A percentile compares a stretch with the other conserved stretches of the same genome.
phyloP scores from a whole-genome alignment of 2,329 filamentous ascomycete genomes.

The Arthroderma uncinatum region DNA sequence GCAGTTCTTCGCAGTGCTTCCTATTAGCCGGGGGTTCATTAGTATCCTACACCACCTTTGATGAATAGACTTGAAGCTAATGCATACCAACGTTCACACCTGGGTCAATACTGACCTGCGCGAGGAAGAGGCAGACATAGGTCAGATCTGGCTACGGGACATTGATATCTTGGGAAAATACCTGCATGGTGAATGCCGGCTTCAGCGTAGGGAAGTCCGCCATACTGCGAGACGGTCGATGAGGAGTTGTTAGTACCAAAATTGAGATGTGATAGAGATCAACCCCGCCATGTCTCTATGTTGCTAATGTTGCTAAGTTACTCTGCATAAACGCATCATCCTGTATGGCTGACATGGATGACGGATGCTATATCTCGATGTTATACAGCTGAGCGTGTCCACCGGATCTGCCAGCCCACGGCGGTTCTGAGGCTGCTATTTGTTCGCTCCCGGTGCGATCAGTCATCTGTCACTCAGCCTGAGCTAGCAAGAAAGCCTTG shows the following conservation, averaged over 20 bases:
- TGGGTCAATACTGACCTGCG: constrained; percentile 26
- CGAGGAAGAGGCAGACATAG: background rate
- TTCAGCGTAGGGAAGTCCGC: constrained; percentile 30
- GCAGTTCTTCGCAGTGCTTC: constrained; percentile 27
- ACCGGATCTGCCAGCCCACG: background rate
- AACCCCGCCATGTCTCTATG: background rate
- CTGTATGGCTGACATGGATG: too few relatives aligned
- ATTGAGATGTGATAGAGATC: background rate
- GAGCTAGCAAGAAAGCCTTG: background rate
- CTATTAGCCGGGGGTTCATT: constrained; percentile 17
- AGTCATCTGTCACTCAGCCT: background rate
- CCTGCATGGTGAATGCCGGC: constrained; percentile 33
- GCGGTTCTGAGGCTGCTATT: background rate
- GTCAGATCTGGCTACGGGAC: background rate
- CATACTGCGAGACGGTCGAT: constrained; percentile 16
- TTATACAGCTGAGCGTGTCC: background rate
- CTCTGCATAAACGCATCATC: too few relatives aligned
- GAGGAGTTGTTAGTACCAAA: background rate
- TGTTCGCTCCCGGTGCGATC: background rate
- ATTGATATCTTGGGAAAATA: constrained; percentile 15
- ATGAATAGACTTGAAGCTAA: background rate
- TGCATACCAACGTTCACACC: constrained; percentile 25
- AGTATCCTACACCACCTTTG: background rate
- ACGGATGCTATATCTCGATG: too few relatives aligned
- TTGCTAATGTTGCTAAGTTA: too few relatives aligned